These are phyloP conservation scores for Piloderma croceum DNA, from an alignment of 768 basidiomycete genomes.

Conservation along the genomic window DNA sequence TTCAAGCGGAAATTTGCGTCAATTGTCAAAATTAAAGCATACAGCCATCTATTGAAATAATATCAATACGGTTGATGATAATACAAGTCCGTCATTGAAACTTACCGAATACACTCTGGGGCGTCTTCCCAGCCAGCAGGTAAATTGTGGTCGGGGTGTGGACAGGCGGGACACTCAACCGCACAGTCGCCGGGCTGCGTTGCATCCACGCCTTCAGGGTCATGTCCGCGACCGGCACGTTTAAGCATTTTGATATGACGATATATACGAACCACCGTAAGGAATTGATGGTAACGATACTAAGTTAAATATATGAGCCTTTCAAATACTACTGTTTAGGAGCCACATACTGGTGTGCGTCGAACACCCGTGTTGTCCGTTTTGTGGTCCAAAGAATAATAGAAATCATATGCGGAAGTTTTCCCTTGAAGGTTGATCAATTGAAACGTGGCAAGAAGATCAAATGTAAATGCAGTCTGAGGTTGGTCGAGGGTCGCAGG, in stretches of 20 bases:
- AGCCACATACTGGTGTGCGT: conserved; percentile 3
- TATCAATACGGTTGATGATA: neutral
- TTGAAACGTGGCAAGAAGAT: conserved; percentile 16
- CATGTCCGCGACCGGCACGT: conserved; percentile 4
- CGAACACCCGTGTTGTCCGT: conserved; percentile 2
- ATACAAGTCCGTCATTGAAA: neutral
- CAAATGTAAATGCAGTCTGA: conserved; percentile 16
- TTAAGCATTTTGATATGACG: conserved; percentile 10
- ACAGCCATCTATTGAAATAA: conserved; percentile 8
- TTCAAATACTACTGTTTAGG: neutral
- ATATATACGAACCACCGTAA: conserved; percentile 3
- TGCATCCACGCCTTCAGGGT: neutral
- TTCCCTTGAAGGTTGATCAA: conserved; percentile 13
- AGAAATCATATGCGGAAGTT: conserved; percentile 16
- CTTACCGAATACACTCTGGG: conserved; percentile 1
- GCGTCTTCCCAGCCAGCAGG: conserved; percentile 1
- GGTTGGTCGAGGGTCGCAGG: conserved; percentile 16
- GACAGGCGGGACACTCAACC: conserved; percentile 8
- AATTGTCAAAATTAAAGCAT: conserved; percentile 6
- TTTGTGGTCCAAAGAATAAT: conserved; percentile 7
- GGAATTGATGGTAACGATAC: conserved; percentile 7
- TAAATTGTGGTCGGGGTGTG: conserved; percentile 8
- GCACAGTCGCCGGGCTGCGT: conserved; percentile 4
- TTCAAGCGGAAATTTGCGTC: conserved; percentile 18
- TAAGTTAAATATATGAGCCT: conserved; percentile 1